phyloP scores from a whole-genome alignment of 345 rosid species.

The Cochlearia excelsa region DNA sequence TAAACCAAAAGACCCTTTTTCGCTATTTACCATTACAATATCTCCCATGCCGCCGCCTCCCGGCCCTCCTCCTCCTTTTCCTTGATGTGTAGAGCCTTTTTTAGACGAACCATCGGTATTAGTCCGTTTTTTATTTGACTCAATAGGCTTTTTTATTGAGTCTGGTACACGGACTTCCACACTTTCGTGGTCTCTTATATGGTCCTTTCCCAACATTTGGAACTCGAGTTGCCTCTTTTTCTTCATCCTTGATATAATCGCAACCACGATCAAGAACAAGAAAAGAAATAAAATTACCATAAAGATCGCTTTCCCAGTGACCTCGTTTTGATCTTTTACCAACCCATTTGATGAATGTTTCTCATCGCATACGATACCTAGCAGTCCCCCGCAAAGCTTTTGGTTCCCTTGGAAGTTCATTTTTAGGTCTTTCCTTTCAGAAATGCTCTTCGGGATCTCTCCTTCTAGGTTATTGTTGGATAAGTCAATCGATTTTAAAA shows the following conservation, averaged over 20 bases:
- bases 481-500: slow-evolving; percentile 44
- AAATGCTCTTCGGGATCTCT: slow-evolving; percentile 48
- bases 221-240: slow-evolving; percentile 42
- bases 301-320: slow-evolving; percentile 16
- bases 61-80: slow-evolving; percentile 30
- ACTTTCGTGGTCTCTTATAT: slow-evolving; percentile 35
- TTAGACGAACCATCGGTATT: slow-evolving; percentile 28
- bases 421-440: slow-evolving; percentile 35
- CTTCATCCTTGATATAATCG: slow-evolving; percentile 25
- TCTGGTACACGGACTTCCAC: slow-evolving; percentile 43
- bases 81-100: slow-evolving; percentile 35
- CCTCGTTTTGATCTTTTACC: neutral
- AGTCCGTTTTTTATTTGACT: slow-evolving; percentile 34
- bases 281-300: slow-evolving; percentile 28
- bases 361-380: slow-evolving; percentile 32
- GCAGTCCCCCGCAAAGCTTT: slow-evolving; percentile 53
- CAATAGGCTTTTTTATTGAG: slow-evolving; percentile 28
- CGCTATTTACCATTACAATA: slow-evolving; percentile 60
- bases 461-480: slow-evolving; percentile 63
- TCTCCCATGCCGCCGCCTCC: slow-evolving; percentile 40
- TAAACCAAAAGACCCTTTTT: slow-evolving; percentile 63
- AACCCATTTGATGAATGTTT: neutral
- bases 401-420: slow-evolving; percentile 46
- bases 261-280: slow-evolving; percentile 30
- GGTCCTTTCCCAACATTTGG: slow-evolving; percentile 50